Evolutionary conservation across 768 basidiomycete genomes (phyloP), one percentile per base, ranked within the genome.

Genomic region (Crucibulum laeve): DNA sequence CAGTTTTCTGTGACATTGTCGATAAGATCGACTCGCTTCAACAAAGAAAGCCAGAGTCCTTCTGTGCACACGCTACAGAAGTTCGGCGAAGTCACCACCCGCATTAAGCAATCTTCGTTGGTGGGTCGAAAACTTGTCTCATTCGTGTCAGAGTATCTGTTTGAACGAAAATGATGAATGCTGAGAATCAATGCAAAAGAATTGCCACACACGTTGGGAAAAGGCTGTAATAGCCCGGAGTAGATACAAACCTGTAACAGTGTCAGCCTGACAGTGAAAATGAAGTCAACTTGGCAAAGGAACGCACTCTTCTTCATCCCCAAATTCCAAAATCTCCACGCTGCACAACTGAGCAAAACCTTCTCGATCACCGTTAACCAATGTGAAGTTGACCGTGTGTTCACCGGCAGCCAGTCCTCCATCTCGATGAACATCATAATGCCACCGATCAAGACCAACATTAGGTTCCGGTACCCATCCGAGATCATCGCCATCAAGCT

Each of bases 51-150:
- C 87, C 88, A 90, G 24, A 90, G 76, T 4, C 76, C 84, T 50
- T 90, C 88, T 11, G 76, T 53, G 55, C 88, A 91, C 40, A 77
- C 80, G 49, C 70, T 78, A 70, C 88, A 90, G 57, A 90, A 85
- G 54, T 84, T 76, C 43, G 85, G 80, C 0, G 74, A 70, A 22
- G 74, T 79, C 32, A 87, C 81, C 42, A 67, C 64, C 32, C 88
- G 84, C 88, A 91, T 90, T 37, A 90, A 77, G 56, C 88, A 90
- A 58, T 81, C 84, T 47, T 87, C 81, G 50, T 88, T 87, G 2
- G 87, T 90, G 3, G 88, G 88, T n/a, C 88, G 76, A 61, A 84
- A 90, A 3, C 76, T 74, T 0, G 84, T 88, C 40, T 60, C 58
- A 52, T 89, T 87, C 28, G 65, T 58, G 25, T 80, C 69, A 0